Percentiles rank a stretch among this genome's conserved stretches.
Evolutionary conservation across 2,329 filamentous ascomycete genomes (phyloP).

Genomic region (Venturia nashicola): DNA sequence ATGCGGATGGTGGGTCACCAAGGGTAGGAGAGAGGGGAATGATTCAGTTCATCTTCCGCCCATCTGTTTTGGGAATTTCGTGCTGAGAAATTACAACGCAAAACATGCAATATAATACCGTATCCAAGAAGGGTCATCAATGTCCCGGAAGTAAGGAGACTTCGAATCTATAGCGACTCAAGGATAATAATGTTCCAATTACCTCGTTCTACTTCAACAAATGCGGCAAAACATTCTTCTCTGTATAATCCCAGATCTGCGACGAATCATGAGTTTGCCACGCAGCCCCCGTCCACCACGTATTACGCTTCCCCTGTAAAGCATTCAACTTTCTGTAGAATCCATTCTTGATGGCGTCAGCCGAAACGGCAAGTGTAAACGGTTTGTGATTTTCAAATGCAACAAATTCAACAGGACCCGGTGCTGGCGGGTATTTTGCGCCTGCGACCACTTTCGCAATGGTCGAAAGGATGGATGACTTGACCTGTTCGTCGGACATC

Average conservation of each 20-base stretch:
- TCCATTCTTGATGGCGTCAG: slow-evolving; percentile 9
- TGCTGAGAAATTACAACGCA: too few species aligned
- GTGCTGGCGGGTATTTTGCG: background rate
- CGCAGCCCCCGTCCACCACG: slow-evolving; percentile 19
- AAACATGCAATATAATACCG: too few species aligned
- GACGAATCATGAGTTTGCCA: slow-evolving; percentile 21
- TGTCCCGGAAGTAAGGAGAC: too few species aligned
- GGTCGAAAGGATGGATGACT: slow-evolving; percentile 14
- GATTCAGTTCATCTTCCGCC: too few species aligned
- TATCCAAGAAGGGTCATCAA: too few species aligned
- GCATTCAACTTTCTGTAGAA: slow-evolving; percentile 17
- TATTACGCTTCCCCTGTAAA: slow-evolving; percentile 17
- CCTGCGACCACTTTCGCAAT: slow-evolving; percentile 12
- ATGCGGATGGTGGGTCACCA: too few species aligned
- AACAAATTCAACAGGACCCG: background rate
- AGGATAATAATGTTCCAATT: too few species aligned
- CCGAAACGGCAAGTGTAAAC: background rate
- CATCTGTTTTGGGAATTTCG: too few species aligned
- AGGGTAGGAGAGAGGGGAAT: too few species aligned
- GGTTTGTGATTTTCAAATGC: background rate
- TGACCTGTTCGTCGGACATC: slow-evolving; percentile 12
- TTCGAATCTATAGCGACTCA: too few species aligned
- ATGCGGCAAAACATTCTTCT: slow-evolving; percentile 5
- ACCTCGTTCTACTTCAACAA: background rate
- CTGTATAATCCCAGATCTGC: slow-evolving; percentile 21